Conservation (phyloP, 768 basidiomycete genomes). For the Suillus paluster region DNA sequence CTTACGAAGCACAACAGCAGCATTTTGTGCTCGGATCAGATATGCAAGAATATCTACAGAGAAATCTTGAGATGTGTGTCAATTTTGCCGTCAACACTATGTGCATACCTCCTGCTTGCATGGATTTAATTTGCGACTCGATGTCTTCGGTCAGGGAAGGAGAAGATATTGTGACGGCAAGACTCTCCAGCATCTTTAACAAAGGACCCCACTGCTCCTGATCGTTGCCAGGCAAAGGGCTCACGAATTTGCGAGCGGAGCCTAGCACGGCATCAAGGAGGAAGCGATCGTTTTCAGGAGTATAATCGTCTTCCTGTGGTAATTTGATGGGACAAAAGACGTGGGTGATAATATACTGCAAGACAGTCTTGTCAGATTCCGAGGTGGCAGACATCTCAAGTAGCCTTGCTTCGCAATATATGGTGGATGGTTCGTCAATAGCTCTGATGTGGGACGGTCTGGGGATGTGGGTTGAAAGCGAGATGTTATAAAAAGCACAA, state of each 20-base stretch:
- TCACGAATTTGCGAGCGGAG: slow-evolving; percentile 22
- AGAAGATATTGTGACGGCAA: slow-evolving; percentile 9
- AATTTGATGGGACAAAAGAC: slow-evolving; percentile 17
- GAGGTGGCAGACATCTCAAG: not conserved
- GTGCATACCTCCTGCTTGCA: slow-evolving; percentile 28
- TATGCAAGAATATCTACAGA: slow-evolving; percentile 42
- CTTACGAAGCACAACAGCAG: slow-evolving; percentile 45
- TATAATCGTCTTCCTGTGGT: slow-evolving; percentile 30
- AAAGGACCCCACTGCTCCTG: slow-evolving; percentile 30
- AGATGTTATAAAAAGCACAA: not conserved
- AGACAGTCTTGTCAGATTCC: not conserved
- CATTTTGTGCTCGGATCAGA: slow-evolving; percentile 50
- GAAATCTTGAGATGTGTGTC: not conserved
- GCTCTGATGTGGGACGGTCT: not conserved
- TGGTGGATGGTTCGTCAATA: not conserved
- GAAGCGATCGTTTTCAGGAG: slow-evolving; percentile 21
- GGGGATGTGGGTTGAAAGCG: not conserved
- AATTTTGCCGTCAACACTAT: not conserved
- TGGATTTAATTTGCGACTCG: slow-evolving; percentile 18
- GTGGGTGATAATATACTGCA: slow-evolving; percentile 13
- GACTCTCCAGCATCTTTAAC: slow-evolving; percentile 24
- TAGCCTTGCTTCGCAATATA: not conserved
- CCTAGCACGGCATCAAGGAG: slow-evolving; percentile 26
- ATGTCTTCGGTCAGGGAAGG: slow-evolving; percentile 6
- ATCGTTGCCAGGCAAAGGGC: slow-evolving; percentile 5